Evolutionary conservation across 179 eudicot species (phyloP).

Genomic region (Heliamphora pulchella): DNA sequence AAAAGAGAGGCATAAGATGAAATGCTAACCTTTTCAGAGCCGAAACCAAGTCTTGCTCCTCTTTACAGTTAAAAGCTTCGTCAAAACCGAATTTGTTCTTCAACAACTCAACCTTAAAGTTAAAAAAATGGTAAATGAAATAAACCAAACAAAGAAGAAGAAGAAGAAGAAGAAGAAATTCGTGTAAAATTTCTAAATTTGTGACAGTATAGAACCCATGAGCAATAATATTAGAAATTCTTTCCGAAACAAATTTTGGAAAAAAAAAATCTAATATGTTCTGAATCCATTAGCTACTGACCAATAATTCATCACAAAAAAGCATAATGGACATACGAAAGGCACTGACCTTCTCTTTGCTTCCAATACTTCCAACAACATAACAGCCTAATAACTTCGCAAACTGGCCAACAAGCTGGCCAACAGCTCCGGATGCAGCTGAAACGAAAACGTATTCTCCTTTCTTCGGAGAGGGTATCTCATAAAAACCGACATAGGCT

Average conservation of each 20-base stretch:
- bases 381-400: too few relatives aligned
- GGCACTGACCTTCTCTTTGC: conserved; percentile 28
- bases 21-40: conserved; percentile 42
- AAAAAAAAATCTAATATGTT: too few relatives aligned
- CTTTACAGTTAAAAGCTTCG: conserved; percentile 60
- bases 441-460: conserved; percentile 32
- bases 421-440: too few relatives aligned
- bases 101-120: conserved; percentile 41
- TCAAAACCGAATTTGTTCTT: conserved; percentile 60
- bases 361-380: conserved; percentile 41
- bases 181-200: too few relatives aligned
- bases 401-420: too few relatives aligned
- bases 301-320: neutral
- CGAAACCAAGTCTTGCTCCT: conserved; percentile 45
- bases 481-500: conserved; percentile 44
- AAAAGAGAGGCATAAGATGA: neutral
- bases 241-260: too few relatives aligned
- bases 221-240: too few relatives aligned
- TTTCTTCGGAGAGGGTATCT: conserved; percentile 37
- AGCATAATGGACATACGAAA: neutral
- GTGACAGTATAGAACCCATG: too few relatives aligned
- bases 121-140: too few relatives aligned
- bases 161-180: neutral
- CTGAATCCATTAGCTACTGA: too few relatives aligned
- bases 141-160: too few relatives aligned